phyloP scores from a whole-genome alignment of 768 basidiomycete species.

The Dioszegia hungarica region DNA sequence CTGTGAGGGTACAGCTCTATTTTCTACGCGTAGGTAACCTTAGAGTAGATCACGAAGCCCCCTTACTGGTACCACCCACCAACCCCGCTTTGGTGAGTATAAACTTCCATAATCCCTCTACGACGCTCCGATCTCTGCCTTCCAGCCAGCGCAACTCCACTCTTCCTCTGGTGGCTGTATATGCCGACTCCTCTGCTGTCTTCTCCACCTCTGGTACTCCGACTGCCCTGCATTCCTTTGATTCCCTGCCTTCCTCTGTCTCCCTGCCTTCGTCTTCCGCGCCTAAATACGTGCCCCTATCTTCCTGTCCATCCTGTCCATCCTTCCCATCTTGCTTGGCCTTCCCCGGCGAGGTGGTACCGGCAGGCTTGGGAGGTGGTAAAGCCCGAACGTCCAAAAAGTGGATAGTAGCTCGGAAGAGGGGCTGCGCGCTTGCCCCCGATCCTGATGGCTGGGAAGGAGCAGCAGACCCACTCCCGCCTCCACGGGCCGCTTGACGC shows the following conservation, averaged over 20 bases:
- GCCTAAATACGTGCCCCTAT: background rate
- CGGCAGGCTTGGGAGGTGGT: too few relatives aligned
- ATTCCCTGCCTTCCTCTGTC: too few relatives aligned
- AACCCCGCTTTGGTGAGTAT: conserved; percentile 32
- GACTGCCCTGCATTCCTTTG: too few relatives aligned
- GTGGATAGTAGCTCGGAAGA: conserved; percentile 10
- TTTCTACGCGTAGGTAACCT: too few relatives aligned
- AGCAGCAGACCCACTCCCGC: too few relatives aligned
- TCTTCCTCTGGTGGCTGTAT: background rate
- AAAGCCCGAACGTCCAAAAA: background rate
- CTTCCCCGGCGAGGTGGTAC: too few relatives aligned
- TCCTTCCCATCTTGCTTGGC: conserved; percentile 1
- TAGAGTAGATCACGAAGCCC: too few relatives aligned
- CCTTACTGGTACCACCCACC: background rate
- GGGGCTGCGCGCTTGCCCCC: background rate
- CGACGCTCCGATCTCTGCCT: conserved; percentile 28
- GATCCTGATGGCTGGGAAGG: background rate
- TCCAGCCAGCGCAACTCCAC: conserved; percentile 28
- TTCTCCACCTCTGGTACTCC: background rate
- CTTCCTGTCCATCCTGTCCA: background rate
- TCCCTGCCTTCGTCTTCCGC: too few relatives aligned
- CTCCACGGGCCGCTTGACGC: conserved; percentile 20
- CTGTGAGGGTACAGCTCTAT: too few relatives aligned
- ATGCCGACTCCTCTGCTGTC: too few relatives aligned
- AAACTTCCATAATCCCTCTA: conserved; percentile 42